phyloP scores from a whole-genome alignment of 495 filamentous ascomycete species.

The Trichoderma erinaceum region DNA sequence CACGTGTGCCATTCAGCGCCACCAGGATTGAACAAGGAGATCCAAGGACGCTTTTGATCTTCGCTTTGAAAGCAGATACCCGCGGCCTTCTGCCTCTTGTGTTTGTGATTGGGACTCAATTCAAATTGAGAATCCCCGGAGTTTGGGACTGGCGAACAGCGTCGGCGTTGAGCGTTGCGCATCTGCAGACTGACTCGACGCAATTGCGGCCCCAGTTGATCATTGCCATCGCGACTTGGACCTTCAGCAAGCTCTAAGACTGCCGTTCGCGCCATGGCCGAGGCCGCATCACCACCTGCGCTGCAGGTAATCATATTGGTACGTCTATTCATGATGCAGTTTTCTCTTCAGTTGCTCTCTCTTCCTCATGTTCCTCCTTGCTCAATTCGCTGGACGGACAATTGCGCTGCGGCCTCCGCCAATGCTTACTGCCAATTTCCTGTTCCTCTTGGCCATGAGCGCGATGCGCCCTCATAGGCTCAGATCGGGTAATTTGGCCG shows the following conservation, averaged over 20 bases:
- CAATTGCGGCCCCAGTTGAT: neutral
- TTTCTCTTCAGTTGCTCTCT: neutral
- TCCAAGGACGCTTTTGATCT: neutral
- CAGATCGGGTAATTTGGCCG: slow-evolving; percentile 14
- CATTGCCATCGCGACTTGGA: neutral
- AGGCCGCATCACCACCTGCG: slow-evolving; percentile 36
- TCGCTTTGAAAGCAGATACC: neutral
- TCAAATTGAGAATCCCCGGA: neutral
- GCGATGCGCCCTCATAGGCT: neutral
- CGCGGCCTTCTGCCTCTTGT: neutral
- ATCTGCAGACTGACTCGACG: slow-evolving; percentile 4
- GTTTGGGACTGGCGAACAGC: neutral
- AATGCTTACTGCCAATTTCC: neutral
- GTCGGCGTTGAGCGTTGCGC: slow-evolving; percentile 5
- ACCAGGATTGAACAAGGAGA: neutral
- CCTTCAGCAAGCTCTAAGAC: neutral
- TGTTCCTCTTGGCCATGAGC: neutral
- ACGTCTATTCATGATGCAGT: slow-evolving; percentile 32
- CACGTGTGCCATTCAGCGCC: slow-evolving; percentile 2
- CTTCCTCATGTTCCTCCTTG: neutral
- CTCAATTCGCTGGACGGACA: neutral
- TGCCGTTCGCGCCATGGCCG: neutral
- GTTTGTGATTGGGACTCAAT: neutral
- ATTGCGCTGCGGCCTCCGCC: no score
- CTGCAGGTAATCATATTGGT: slow-evolving; percentile 79